A percentile compares a stretch with the other conserved stretches of the same genome.
Conservation (phyloP, 73 alveolate genomes). For the Paramecium bursaria region DNA sequence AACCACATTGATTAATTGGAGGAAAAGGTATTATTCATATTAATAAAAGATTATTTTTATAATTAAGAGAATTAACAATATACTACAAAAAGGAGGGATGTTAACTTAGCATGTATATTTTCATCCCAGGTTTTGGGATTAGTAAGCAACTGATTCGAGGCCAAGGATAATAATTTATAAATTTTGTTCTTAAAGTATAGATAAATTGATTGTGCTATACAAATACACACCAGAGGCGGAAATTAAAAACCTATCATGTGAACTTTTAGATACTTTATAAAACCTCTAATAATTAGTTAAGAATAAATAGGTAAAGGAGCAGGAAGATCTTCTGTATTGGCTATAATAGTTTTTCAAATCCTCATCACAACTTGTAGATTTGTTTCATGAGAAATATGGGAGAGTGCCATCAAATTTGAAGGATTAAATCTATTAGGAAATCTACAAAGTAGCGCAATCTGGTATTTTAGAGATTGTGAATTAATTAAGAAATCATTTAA, state of each 20-base stretch:
- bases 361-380: too few relatives aligned
- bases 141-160: neutral
- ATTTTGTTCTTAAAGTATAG: neutral
- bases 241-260: neutral
- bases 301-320: neutral
- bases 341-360: slow-evolving; percentile 15
- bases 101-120: neutral
- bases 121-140: neutral
- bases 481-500: too few relatives aligned
- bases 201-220: slow-evolving; percentile 12
- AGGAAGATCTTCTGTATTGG: slow-evolving; percentile 46
- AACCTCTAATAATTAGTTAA: neutral
- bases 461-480: too few relatives aligned
- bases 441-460: too few relatives aligned
- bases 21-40: neutral
- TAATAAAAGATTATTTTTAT: neutral
- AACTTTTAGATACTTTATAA: neutral
- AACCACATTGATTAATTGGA: slow-evolving; percentile 22
- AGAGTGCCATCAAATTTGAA: too few relatives aligned
- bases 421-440: too few relatives aligned
- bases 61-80: slow-evolving; percentile 30
- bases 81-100: neutral
- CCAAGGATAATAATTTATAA: neutral
- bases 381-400: too few relatives aligned
- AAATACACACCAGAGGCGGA: slow-evolving; percentile 41